Percentiles rank a stretch among this genome's conserved stretches.
phyloP scores from a whole-genome alignment of 164 flowering plant genomes.

The Saururus chinensis region DNA sequence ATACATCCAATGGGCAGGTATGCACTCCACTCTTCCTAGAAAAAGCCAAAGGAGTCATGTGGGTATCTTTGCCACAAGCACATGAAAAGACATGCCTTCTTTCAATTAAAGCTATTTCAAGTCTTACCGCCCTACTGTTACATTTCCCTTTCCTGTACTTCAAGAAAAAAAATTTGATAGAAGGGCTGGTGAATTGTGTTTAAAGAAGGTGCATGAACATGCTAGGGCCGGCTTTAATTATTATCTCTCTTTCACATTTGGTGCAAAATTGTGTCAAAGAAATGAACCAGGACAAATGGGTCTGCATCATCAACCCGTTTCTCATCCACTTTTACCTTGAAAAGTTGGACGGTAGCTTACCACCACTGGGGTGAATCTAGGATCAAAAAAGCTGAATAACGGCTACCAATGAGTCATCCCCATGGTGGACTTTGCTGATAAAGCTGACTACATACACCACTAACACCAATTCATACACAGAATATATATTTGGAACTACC shows the following conservation, averaged over 20 bases:
- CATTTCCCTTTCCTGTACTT: background rate
- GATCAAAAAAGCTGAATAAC: background rate
- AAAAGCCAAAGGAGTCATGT: background rate
- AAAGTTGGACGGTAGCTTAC: too few species aligned
- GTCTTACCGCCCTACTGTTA: background rate
- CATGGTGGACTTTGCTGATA: background rate
- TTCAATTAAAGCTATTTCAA: background rate
- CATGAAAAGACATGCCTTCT: slow-evolving; percentile 1
- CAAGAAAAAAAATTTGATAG: background rate
- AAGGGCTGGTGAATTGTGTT: background rate
- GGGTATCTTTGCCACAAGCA: background rate
- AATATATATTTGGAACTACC: background rate
- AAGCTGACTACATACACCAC: background rate
- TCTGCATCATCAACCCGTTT: background rate
- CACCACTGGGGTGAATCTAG: too few species aligned
- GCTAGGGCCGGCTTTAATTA: background rate
- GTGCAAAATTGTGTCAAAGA: background rate
- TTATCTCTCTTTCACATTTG: background rate
- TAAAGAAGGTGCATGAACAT: background rate
- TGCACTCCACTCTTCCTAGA: background rate
- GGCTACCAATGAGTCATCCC: background rate
- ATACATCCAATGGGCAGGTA: background rate
- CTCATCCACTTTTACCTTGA: background rate
- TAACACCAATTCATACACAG: background rate
- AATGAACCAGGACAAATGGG: background rate